Evolutionary conservation across 192 early-diverging fungal genomes (phyloP).

Genomic region (Coemansia erecta): DNA sequence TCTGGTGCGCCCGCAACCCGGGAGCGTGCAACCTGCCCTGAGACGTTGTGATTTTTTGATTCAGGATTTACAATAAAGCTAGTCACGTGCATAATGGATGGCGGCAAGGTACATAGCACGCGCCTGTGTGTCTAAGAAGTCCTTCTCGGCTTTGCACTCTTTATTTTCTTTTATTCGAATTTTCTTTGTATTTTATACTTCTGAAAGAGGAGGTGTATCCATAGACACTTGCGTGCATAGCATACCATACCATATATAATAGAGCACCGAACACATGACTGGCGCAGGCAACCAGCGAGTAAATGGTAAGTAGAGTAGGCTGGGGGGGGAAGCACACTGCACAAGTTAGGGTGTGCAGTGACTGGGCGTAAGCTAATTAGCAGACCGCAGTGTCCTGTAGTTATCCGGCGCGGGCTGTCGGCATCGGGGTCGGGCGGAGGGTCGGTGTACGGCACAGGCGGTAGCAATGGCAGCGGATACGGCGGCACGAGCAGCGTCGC

Average conservation of each 20-base stretch:
- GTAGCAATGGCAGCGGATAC: conserved; percentile 8
- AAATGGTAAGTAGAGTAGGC: conserved; percentile 24
- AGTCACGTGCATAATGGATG: background rate
- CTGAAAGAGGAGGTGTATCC: too few relatives aligned
- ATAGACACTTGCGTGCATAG: background rate
- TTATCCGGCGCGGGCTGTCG: conserved; percentile 25
- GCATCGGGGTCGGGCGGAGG: conserved; percentile 1
- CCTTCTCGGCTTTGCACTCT: too few relatives aligned
- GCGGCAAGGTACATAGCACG: background rate
- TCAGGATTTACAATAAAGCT: background rate
- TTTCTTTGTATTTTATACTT: too few relatives aligned
- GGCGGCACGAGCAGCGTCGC: conserved; percentile 14
- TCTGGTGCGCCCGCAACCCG: conserved; percentile 69
- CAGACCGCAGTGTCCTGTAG: conserved; percentile 4
- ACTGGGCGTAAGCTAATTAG: background rate
- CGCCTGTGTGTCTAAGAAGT: background rate
- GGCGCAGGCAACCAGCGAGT: conserved; percentile 25
- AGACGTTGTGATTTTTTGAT: background rate
- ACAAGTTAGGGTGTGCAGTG: background rate
- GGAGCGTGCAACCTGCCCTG: conserved; percentile 46
- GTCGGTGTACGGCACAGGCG: background rate
- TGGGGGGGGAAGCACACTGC: background rate
- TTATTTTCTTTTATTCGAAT: too few relatives aligned
- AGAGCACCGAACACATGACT: conserved; percentile 9
- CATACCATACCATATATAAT: background rate